A percentile compares a stretch with the other conserved stretches of the same genome.
Conservation (phyloP, 1,284 basidiomycete genomes). For the Trichosporon sp. region DNA sequence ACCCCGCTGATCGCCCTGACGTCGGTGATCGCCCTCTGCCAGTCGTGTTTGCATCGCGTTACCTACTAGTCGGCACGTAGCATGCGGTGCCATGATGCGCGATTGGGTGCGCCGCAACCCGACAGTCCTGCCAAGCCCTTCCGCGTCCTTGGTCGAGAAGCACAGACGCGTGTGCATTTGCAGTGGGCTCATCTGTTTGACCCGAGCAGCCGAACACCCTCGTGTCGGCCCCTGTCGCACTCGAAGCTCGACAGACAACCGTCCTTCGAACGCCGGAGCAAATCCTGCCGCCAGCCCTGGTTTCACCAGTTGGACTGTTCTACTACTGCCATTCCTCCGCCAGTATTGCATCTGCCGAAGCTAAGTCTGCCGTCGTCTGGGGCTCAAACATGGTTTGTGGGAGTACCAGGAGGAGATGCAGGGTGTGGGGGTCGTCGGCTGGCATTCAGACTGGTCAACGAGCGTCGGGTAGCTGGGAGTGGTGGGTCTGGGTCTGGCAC, state of each 20-base stretch:
- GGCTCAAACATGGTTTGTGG: background rate
- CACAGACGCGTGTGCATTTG: background rate
- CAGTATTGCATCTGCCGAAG: background rate
- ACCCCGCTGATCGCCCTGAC: background rate
- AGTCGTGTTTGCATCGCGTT: slow-evolving; percentile 32
- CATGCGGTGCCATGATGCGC: no score
- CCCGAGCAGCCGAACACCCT: no score
- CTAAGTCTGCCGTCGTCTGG: background rate
- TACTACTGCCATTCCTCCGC: no score
- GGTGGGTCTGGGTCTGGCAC: no score
- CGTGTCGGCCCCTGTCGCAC: background rate
- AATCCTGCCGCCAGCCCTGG: background rate
- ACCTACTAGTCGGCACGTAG: slow-evolving; percentile 25
- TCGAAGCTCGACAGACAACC: background rate
- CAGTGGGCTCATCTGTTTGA: background rate
- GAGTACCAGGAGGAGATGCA: background rate
- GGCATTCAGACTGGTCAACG: no score
- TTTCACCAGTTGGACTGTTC: background rate
- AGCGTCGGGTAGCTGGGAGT: no score
- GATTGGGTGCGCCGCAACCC: background rate
- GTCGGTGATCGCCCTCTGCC: no score
- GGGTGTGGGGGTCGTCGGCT: no score
- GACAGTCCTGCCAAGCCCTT: background rate
- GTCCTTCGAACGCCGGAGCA: background rate
- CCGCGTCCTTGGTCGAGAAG: background rate